Evolutionary conservation across 257 asterid species (phyloP), one percentile per base, ranked within the genome.

Genomic region (Fraxinus anomala): DNA sequence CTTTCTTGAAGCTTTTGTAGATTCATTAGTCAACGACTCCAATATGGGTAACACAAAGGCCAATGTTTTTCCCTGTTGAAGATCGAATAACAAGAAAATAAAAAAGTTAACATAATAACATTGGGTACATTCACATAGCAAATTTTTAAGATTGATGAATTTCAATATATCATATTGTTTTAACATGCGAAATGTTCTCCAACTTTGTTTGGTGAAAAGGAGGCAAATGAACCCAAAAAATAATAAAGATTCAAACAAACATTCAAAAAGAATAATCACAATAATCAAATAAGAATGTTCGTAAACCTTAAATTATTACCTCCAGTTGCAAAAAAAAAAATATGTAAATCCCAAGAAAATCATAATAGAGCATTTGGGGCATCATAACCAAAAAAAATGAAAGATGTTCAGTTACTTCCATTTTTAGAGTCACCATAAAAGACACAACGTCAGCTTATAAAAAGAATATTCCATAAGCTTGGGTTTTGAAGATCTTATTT

Each of bases 1-100:
- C 82, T 82, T 96, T 6, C 96, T 78, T 4, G 84, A 40, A 9
- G 84, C 88, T 82, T 88, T 87, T 0, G 88, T 82, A 19, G 84
- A 93, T 17, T 97, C 97, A 83, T 87, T 93, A 37, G 91, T 89
- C 81, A 96, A 73, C 19, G 99, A 89, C 80, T 93, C 99, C 88
- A 96, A 74, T 73, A 96, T 90, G 21, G 98, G 99, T 44, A 96
- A 83, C 86, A 96, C 96, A 83, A 93, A 95, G 31, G 99, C 98
- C 90, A 96, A 85, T 2, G 99, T 93, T 84, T 96, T 96, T 2
- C 99, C 99, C 98, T 93, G 87, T 69, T 34, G 61, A n/a, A 5
- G 9, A 77, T 1, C 1, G 6, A 44, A 59, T 9, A 12, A 24
- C 12, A 39, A 1, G 33, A 40, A 73, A 28, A 28, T n/a, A 16